phyloP scores from a whole-genome alignment of 2,329 filamentous ascomycete genomes.

The Juglanconis sp. region DNA sequence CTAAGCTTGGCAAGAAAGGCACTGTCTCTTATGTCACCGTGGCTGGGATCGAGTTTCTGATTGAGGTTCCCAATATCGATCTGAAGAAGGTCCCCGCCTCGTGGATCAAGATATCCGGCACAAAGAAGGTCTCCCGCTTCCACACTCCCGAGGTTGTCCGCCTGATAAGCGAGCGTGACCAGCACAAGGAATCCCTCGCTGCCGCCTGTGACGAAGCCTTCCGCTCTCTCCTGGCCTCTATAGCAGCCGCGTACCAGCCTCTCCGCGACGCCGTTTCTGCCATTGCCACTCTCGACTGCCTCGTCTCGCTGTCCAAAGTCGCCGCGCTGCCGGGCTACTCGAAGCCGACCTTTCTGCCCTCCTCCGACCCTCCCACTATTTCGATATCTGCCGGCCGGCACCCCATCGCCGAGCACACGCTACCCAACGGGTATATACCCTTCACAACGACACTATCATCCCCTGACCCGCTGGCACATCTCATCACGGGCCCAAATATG shows the following conservation, averaged over 20 bases:
- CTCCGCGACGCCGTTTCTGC: constrained; percentile 85
- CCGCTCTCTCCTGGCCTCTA: constrained; percentile 63
- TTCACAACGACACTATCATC: constrained; percentile 76
- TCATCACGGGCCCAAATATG: constrained; percentile 98
- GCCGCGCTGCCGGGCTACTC: constrained; percentile 84
- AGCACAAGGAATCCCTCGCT: constrained; percentile 89
- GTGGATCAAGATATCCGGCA: constrained; percentile 92
- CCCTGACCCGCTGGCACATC: constrained; percentile 65
- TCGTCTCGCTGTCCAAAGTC: constrained; percentile 80
- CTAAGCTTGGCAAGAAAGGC: constrained; percentile 66
- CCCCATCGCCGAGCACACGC: constrained; percentile 90
- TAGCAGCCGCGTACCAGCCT: constrained; percentile 81
- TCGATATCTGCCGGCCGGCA: constrained; percentile 75
- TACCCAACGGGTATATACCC: constrained; percentile 84
- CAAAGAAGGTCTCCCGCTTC: constrained; percentile 87
- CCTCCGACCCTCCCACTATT: constrained; percentile 64
- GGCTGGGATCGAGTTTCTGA: constrained; percentile 87
- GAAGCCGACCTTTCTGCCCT: constrained; percentile 66
- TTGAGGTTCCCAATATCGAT: constrained; percentile 81
- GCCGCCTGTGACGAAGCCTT: constrained; percentile 89
- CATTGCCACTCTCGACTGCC: constrained; percentile 83
- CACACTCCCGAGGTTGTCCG: constrained; percentile 88
- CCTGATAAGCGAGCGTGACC: constrained; percentile 82
- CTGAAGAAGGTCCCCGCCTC: constrained; percentile 88
- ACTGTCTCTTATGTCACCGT: constrained; percentile 78